Conservation (phyloP, 2,329 filamentous ascomycete genomes). For the Fusarium anguioides region DNA sequence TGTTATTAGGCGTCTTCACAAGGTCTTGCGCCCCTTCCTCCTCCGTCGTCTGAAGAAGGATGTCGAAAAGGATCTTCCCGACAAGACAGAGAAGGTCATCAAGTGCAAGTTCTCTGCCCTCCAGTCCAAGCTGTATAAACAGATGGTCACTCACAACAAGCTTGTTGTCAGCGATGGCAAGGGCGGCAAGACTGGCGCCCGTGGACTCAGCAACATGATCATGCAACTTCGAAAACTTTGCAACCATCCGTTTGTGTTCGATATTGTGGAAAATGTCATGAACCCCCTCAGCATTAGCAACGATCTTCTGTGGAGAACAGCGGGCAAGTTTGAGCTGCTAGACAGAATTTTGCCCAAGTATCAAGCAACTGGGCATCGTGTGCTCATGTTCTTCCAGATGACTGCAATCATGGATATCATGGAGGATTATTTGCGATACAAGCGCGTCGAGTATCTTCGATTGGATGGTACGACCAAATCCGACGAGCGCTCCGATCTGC, state of each 20-base stretch:
- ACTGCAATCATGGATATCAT: slow-evolving; percentile 99
- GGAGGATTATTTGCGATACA: slow-evolving; percentile 94
- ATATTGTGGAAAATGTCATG: slow-evolving; percentile 98
- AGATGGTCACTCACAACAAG: slow-evolving; percentile 95
- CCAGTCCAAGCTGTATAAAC: slow-evolving; percentile 94
- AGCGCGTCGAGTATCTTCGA: slow-evolving; percentile 86
- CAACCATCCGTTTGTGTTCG: slow-evolving; percentile 99
- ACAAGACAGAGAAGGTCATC: slow-evolving; percentile 99
- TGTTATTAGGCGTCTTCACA: slow-evolving; percentile 97
- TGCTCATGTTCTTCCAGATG: slow-evolving; percentile 99
- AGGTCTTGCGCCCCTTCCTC: slow-evolving; percentile 96
- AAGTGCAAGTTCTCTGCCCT: slow-evolving; percentile 98
- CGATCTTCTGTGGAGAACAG: slow-evolving; percentile 92
- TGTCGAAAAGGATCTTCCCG: slow-evolving; percentile 97
- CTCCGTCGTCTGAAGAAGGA: slow-evolving; percentile 99
- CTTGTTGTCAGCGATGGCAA: slow-evolving; percentile 95
- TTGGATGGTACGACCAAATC: slow-evolving; percentile 97
- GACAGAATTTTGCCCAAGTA: slow-evolving; percentile 96
- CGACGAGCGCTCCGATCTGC: slow-evolving; percentile 91
- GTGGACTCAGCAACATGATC: slow-evolving; percentile 98
- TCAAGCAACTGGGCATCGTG: slow-evolving; percentile 87
- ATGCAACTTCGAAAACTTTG: slow-evolving; percentile 99
- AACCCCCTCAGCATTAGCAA: slow-evolving; percentile 90
- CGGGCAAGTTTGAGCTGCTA: slow-evolving; percentile 96
- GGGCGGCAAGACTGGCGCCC: slow-evolving; percentile 92